A percentile compares a stretch with the other conserved stretches of the same genome.
These are phyloP conservation scores for Penicillium daleae DNA, from an alignment of 495 filamentous ascomycete genomes.

Conservation along the genomic window DNA sequence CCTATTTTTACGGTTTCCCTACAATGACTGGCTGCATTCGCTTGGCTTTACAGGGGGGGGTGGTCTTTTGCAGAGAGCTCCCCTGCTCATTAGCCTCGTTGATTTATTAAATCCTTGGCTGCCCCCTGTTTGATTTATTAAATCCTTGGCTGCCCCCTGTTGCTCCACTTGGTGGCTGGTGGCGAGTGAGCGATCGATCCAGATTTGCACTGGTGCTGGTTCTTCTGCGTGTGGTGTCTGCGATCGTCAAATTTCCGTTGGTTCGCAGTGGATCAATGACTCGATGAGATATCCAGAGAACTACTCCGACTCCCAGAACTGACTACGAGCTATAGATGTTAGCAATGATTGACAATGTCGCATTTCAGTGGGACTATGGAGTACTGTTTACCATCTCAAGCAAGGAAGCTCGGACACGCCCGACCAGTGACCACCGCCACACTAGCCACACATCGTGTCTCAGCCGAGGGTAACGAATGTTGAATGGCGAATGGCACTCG, in stretches of 20 bases:
- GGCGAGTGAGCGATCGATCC: slow-evolving; percentile 27
- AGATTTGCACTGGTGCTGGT: slow-evolving; percentile 18
- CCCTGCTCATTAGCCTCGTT: not conserved
- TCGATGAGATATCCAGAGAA: slow-evolving; percentile 11
- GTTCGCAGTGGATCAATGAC: slow-evolving; percentile 24
- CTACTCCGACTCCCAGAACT: not conserved
- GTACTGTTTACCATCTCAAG: not conserved
- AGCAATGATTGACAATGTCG: not conserved
- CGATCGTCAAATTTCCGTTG: slow-evolving; percentile 14
- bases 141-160: not conserved
- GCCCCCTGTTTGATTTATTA: slow-evolving; percentile 1
- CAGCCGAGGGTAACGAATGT: not conserved
- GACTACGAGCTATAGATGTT: not conserved
- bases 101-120: not conserved
- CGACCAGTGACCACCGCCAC: slow-evolving; percentile 4
- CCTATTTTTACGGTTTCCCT: not conserved
- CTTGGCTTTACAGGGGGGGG: not conserved
- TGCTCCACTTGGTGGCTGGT: slow-evolving; percentile 17
- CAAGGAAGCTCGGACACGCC: not conserved
- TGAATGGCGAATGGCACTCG: not conserved
- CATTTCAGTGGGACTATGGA: not conserved
- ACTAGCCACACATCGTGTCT: slow-evolving; percentile 8
- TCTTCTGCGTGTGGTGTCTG: not conserved
- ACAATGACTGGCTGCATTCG: not conserved
- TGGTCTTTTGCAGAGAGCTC: slow-evolving; percentile 5